Conservation (phyloP, 140 eudicot species). For the Senecio squalidus region DNA sequence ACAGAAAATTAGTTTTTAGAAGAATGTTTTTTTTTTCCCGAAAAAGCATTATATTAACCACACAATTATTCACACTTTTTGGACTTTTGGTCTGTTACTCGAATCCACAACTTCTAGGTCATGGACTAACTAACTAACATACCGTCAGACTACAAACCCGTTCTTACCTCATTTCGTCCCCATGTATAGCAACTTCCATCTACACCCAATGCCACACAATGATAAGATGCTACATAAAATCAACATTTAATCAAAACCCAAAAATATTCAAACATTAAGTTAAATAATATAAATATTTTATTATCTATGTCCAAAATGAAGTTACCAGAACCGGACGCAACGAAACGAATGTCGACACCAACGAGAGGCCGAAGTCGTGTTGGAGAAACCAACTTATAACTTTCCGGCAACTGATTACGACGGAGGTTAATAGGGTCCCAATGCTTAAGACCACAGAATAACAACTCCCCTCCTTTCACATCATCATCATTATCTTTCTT, state of each 20-base stretch:
- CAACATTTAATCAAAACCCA: background rate
- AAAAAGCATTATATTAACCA: too few species aligned
- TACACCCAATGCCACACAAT: conserved; percentile 75
- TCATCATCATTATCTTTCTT: conserved; percentile 33
- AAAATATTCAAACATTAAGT: background rate
- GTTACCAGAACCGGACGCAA: conserved; percentile 75
- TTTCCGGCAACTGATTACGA: conserved; percentile 29
- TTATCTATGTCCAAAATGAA: background rate
- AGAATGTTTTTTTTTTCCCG: too few species aligned
- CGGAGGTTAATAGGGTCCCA: conserved; percentile 48
- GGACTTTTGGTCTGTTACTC: too few species aligned
- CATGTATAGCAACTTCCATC: conserved; percentile 87
- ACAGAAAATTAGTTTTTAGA: too few species aligned
- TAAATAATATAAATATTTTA: background rate
- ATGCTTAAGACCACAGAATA: conserved; percentile 64
- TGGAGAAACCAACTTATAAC: conserved; percentile 52
- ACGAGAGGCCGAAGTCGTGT: conserved; percentile 65
- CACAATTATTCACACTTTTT: too few species aligned
- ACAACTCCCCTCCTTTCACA: conserved; percentile 60
- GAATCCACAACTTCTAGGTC: too few species aligned
- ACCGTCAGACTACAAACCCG: too few species aligned
- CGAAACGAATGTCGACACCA: conserved; percentile 63
- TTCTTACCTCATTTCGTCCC: conserved; percentile 84
- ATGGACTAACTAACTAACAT: too few species aligned
- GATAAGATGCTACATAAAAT: conserved; percentile 46